Evolutionary conservation across 148 eudicot genomes (phyloP), one percentile per base, ranked within the genome.

Genomic region (Cornus florida): DNA sequence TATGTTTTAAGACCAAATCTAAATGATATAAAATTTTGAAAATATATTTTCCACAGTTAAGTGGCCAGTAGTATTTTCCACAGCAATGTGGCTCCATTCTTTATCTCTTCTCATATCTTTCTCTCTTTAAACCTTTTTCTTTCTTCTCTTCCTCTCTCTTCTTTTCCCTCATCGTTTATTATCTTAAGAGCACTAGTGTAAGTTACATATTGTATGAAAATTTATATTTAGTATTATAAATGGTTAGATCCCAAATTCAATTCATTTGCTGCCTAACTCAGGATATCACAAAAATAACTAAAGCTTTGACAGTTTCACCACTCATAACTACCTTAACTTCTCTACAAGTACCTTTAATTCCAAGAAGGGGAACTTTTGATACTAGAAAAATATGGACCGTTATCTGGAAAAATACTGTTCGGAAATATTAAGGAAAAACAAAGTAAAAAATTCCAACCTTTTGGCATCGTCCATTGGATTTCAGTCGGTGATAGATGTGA

Each of bases 401-500:
- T 16, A 53, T 11, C 4, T 53, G 59, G 59, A 43, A 35, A 22
- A 69, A 72, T 33, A 32, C 41, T 28, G 6, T 67, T 23, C 59
- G 67, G 78, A 70, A 19, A 65, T 65, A 31, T 62, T 10, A 75
- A 53, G 71, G 32, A 75, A 43, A 20, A 11, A 60, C 8, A 35
- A 10, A 78, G 50, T 75, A 64, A 41, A 33, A 71, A 79, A 74
- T 67, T 73, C 79, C 38, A 79, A 92, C 97, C 88, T 89, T 85
- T 66, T 65, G 81, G 72, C 72, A 12, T 69, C 82, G 83, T 80
- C 82, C 81, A 50, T 82, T 88, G 74, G 83, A 82, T 80, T 84
- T 89, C 75, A 82, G 76, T 72, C 86, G 87, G 76, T 77, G 90
- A 77, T 83, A 90, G 60, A 93, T 84, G 84, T 89, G 80, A 75